Conservation (phyloP, 78 protist genomes). For the Monocercomonoides exilis region DNA sequence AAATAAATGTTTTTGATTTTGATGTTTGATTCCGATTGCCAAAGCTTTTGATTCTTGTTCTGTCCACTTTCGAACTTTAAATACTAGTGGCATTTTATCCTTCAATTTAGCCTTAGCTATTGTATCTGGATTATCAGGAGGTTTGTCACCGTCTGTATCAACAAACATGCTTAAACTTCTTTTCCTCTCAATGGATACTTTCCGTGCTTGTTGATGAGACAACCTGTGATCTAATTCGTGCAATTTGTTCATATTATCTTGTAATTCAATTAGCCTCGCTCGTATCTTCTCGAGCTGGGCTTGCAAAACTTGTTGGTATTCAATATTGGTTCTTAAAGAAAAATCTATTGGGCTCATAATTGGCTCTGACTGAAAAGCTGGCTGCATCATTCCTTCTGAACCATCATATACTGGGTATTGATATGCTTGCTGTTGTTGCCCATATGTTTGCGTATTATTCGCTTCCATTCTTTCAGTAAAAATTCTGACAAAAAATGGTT, state of each 20-base stretch:
- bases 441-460: no score
- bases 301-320: neutral
- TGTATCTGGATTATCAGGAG: neutral
- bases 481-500: no score
- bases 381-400: no score
- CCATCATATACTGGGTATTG: no score
- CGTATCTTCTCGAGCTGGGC: neutral
- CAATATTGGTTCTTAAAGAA: neutral
- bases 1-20: neutral
- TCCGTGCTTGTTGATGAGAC: neutral
- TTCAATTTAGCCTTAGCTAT: neutral
- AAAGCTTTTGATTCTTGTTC: neutral
- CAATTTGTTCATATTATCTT: neutral
- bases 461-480: no score
- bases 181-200: neutral
- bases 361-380: no score
- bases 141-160: neutral
- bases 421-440: no score
- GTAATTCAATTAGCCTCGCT: neutral
- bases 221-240: neutral
- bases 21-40: constrained; percentile 4
- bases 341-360: no score
- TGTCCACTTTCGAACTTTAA: constrained; percentile 12
- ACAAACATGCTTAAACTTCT: neutral
- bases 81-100: neutral